Evolutionary conservation across 2,329 filamentous ascomycete genomes (phyloP).

Genomic region (Lecanicillium sp.): DNA sequence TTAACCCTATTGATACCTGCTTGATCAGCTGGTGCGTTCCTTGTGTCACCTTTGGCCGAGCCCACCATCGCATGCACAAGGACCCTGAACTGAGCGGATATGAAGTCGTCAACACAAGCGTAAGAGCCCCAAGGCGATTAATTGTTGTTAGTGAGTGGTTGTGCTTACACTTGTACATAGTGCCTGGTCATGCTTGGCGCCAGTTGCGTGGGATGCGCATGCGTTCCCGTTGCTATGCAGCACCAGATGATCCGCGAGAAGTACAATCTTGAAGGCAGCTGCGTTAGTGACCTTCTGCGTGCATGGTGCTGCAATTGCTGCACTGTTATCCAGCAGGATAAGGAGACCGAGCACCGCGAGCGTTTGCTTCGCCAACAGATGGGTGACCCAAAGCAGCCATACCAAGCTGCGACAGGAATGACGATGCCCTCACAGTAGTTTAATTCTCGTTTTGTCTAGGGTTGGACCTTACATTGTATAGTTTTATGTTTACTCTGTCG

Average conservation of each 20-base stretch:
- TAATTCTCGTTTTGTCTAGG: too few relatives aligned
- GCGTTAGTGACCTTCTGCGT: constrained; percentile 30
- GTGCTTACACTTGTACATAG: constrained; percentile 13
- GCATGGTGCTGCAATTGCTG: constrained; percentile 40
- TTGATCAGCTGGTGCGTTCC: constrained; percentile 37
- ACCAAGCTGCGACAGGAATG: constrained; percentile 23
- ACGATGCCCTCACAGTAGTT: constrained; percentile 13
- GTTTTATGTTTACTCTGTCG: too few relatives aligned
- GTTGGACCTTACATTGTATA: too few relatives aligned
- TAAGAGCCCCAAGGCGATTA: constrained; percentile 26
- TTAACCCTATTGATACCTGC: constrained; percentile 34
- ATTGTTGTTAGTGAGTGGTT: background rate
- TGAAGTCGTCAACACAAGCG: constrained; percentile 38
- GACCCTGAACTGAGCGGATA: constrained; percentile 32
- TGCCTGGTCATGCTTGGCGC: constrained; percentile 36
- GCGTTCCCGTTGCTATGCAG: constrained; percentile 36
- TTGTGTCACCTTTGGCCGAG: constrained; percentile 42
- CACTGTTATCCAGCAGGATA: constrained; percentile 37
- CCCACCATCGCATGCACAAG: constrained; percentile 35
- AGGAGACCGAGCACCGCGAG: constrained; percentile 34
- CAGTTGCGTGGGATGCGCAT: constrained; percentile 30
- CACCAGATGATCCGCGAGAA: constrained; percentile 35
- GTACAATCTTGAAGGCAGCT: constrained; percentile 37
- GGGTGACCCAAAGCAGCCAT: constrained; percentile 19
- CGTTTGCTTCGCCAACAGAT: constrained; percentile 9